Conservation (phyloP, 2,329 filamentous ascomycete species). For the Chalara sp. region DNA sequence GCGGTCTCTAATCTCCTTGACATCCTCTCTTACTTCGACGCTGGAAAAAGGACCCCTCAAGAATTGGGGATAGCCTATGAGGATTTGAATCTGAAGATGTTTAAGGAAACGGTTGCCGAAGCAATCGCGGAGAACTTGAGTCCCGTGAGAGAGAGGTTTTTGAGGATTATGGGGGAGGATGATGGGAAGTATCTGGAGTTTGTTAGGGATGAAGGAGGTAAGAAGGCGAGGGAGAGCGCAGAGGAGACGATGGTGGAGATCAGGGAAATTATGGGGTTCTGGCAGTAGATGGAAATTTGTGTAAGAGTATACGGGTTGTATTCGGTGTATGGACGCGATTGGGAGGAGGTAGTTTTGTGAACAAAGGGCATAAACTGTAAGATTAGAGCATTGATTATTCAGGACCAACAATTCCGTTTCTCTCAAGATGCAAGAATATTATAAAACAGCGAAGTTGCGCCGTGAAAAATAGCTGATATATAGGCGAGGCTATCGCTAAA, state of each 20-base stretch:
- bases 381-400: no score
- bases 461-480: no score
- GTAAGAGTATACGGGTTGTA: no score
- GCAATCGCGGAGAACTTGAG: constrained; percentile 46
- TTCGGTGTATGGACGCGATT: no score
- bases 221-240: constrained; percentile 56
- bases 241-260: constrained; percentile 39
- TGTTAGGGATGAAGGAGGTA: constrained; percentile 51
- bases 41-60: constrained; percentile 30
- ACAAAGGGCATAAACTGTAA: no score
- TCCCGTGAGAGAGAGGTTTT: constrained; percentile 50
- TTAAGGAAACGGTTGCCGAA: constrained; percentile 60
- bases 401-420: no score
- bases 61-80: constrained; percentile 35
- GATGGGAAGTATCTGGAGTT: constrained; percentile 47
- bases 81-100: constrained; percentile 41
- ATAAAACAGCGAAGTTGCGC: no score
- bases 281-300: background rate
- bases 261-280: constrained; percentile 35
- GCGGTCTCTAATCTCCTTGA: constrained; percentile 85
- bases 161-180: constrained; percentile 39
- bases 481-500: no score
- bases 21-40: constrained; percentile 65
- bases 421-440: no score
- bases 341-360: no score